These are phyloP conservation scores for Carallia pectinifolia DNA, from an alignment of 345 rosid genomes.

Conservation along the genomic window DNA sequence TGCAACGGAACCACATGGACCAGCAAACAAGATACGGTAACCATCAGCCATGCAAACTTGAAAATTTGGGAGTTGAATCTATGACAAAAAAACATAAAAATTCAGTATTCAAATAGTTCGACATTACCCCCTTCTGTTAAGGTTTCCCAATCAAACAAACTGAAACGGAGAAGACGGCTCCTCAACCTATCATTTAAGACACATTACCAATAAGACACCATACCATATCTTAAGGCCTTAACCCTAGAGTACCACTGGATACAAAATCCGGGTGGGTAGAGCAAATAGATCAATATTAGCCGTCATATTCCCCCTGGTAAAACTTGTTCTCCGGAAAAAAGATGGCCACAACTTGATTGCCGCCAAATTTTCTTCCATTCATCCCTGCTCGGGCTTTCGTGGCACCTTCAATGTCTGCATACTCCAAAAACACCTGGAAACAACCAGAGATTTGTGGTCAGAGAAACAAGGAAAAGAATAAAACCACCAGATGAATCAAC, in stretches of 20 bases:
- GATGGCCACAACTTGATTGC: constrained; percentile 74
- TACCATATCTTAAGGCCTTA: too few relatives aligned
- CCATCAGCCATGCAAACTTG: too few relatives aligned
- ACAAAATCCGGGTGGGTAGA: not conserved
- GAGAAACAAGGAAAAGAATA: not conserved
- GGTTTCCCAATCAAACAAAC: too few relatives aligned
- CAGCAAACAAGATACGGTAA: too few relatives aligned
- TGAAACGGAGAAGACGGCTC: too few relatives aligned
- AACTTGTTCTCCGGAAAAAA: constrained; percentile 70
- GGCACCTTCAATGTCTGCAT: constrained; percentile 61
- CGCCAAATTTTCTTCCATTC: constrained; percentile 85
- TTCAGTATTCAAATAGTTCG: too few relatives aligned
- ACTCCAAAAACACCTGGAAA: constrained; percentile 77
- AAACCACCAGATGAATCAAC: not conserved
- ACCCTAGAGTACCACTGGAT: not conserved
- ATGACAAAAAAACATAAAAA: too few relatives aligned
- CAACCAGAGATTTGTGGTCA: not conserved
- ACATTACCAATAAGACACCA: not conserved
- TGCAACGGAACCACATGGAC: too few relatives aligned
- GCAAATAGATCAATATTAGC: constrained; percentile 16
- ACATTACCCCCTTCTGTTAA: too few relatives aligned
- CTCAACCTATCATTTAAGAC: not conserved
- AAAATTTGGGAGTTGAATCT: too few relatives aligned
- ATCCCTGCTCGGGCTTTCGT: constrained; percentile 61
- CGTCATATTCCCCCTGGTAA: constrained; percentile 68